phyloP scores from a whole-genome alignment of 2,329 filamentous ascomycete species.

The Emericellopsis atlantica region DNA sequence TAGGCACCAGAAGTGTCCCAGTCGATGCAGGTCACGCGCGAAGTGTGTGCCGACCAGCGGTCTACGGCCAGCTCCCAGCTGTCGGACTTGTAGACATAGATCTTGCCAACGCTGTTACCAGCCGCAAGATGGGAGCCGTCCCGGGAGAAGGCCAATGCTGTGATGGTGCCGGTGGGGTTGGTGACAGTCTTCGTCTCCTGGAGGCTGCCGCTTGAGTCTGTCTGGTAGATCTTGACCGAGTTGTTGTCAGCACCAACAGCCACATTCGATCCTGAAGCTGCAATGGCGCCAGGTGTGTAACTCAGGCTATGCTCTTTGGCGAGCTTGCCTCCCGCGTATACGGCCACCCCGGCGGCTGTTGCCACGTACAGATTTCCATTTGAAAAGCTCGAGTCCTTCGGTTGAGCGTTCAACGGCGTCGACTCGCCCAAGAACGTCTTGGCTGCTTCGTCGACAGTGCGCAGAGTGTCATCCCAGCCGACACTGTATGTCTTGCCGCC shows the following conservation, averaged over 20 bases:
- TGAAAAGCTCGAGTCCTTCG: conserved; percentile 50
- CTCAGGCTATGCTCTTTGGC: conserved; percentile 46
- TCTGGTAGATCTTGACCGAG: conserved; percentile 57
- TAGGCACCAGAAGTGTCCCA: conserved; percentile 74
- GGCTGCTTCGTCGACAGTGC: conserved; percentile 61
- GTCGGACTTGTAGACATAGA: conserved; percentile 58
- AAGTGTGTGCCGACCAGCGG: conserved; percentile 50
- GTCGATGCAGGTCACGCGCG: conserved; percentile 42
- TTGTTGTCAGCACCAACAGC: conserved; percentile 69
- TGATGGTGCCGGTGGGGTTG: conserved; percentile 59
- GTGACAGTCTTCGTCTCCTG: conserved; percentile 44
- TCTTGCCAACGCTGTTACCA: conserved; percentile 76
- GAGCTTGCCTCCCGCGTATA: conserved; percentile 48
- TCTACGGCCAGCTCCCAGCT: conserved; percentile 66
- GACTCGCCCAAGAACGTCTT: conserved; percentile 63
- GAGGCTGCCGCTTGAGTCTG: conserved; percentile 42
- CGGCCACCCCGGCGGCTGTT: conserved; percentile 34
- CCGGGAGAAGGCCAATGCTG: conserved; percentile 70
- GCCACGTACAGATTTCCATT: conserved; percentile 43
- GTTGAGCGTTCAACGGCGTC: conserved; percentile 62
- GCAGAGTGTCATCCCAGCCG: conserved; percentile 87
- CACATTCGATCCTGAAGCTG: conserved; percentile 52
- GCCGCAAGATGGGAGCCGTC: conserved; percentile 68
- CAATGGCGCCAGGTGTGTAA: conserved; percentile 58
- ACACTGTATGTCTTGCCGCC: conserved; percentile 65